Evolutionary conservation across 2,329 filamentous ascomycete genomes (phyloP), one percentile per base, ranked within the genome.

Genomic region (Fusarium sp.): DNA sequence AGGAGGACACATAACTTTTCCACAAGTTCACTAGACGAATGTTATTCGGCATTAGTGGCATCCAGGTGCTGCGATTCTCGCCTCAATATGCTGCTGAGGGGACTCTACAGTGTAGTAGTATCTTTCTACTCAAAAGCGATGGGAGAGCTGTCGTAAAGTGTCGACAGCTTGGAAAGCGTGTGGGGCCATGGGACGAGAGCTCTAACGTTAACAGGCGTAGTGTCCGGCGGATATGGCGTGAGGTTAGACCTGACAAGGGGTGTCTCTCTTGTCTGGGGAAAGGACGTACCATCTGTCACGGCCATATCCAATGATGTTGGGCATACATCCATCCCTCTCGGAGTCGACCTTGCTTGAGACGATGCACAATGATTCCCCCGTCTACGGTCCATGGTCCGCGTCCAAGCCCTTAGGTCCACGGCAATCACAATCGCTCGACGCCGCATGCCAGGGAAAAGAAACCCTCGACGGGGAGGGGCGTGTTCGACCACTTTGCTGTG

Each of bases 161-260:
- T 51, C 45, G 47, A 53, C 57, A 57, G 45, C 55, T 50, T 65
- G 35, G 43, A 54, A 39, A 42, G 43, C 32, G 36, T 53, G 60
- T 68, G 65, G 67, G 59, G 60, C 65, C 67, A 61, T 69, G 67
- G 59, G 59, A 56, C 57, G 59, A 68, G 64, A 60, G 58, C 65
- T 57, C 49, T 49, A 69, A 70, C 56, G 57, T 48, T 51, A 69
- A 70, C 56, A 55, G 68, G 68, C 61, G 67, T 70, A 69, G 68
- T 51, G 64, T 57, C 65, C 61, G 64, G 64, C 57, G 64, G 66
- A 62, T 68, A 70, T 70, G 68, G 68, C 68, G 67, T 70, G 68
- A 70, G 67, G 66, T 62, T 55, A 63, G 60, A 32, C 49, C 32
- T 48, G 56, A 59, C 65, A 55, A 53, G 61, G 56, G 31, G 56